These are phyloP conservation scores for Salmacisia buchloeana DNA, from an alignment of 1,284 basidiomycete genomes.

Conservation along the genomic window DNA sequence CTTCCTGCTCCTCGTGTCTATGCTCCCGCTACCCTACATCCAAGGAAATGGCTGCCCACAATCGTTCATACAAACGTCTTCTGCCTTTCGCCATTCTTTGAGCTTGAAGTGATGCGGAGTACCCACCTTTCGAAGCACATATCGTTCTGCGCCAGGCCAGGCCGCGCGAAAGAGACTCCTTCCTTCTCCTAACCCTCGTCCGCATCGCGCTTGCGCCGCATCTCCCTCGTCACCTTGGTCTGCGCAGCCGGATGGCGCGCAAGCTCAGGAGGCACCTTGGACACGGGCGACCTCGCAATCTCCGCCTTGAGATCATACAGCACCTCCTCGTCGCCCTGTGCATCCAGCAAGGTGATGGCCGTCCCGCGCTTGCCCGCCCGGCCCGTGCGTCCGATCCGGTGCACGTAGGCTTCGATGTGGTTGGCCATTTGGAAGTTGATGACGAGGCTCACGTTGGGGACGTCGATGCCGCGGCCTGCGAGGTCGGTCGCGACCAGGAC, in stretches of 20 bases:
- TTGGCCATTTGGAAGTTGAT: slow-evolving; percentile 97
- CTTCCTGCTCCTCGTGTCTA: background rate
- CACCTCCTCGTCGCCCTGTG: slow-evolving; percentile 91
- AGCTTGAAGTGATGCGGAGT: no score
- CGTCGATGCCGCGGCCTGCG: slow-evolving; percentile 96
- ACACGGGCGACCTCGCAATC: slow-evolving; percentile 37
- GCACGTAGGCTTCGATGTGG: slow-evolving; percentile 92
- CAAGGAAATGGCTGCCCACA: no score
- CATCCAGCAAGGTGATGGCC: slow-evolving; percentile 85
- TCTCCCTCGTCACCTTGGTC: slow-evolving; percentile 12
- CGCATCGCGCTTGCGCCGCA: slow-evolving; percentile 16
- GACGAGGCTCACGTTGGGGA: slow-evolving; percentile 88
- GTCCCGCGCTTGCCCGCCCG: slow-evolving; percentile 90
- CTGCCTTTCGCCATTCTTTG: no score
- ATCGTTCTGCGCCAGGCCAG: no score
- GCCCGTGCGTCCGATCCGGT: slow-evolving; percentile 94
- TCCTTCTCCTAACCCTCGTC: slow-evolving; percentile 4
- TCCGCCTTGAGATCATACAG: slow-evolving; percentile 58
- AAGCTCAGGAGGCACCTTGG: slow-evolving; percentile 28
- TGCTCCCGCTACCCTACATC: background rate
- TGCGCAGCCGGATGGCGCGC: slow-evolving; percentile 42
- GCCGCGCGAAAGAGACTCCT: no score
- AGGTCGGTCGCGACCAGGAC: slow-evolving; percentile 90
- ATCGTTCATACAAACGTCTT: no score
- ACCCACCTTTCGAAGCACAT: background rate